Evolutionary conservation across 306 rosid genomes (phyloP), one percentile per base, ranked within the genome.

Genomic region (Heteromeles arbutifolia): DNA sequence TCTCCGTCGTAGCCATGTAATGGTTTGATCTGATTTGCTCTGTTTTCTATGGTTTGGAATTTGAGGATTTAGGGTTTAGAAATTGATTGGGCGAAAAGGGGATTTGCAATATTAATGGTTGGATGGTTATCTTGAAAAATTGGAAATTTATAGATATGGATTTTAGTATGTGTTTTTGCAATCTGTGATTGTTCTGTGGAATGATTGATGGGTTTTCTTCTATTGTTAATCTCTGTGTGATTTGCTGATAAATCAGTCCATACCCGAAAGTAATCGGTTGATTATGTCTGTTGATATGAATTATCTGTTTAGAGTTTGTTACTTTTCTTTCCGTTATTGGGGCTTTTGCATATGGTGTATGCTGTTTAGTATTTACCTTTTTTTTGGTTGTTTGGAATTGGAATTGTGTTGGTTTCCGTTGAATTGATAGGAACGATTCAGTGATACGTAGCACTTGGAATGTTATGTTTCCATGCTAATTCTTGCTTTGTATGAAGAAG

Each of bases 41-140:
- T 21, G 15, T 8, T 50, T 64, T 39, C 37, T 78, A 78, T 77
- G 81, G 76, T 78, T 77, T 70, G 11, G 25, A 14, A 2, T 67
- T 12, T 11, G 52, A 37, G n/a, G 52, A 67, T 4, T 50, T n/a
- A 1, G 6, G 10, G 10, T 0, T 67, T 48, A 1, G 53, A 48
- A 18, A 39, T 66, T 71, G 31, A 53, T 24, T 24, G 14, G 77
- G 57, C n/a, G 48, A 44, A 11, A 59, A 37, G 39, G 41, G 67
- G 39, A 57, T 8, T 15, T 29, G 66, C 24, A 37, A 4, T 13
- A 2, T 25, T 17, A 13, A 37, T 57, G 32, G 41, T 10, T 73
- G 56, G 67, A 58, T 73, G 76, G 18, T 52, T 28, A 18, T 70
- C 11, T 28, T 50, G 74, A 14, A 3, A 28, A 32, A 32, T 18